These are phyloP conservation scores for Colletotrichum spaethianum DNA, from an alignment of 2,329 filamentous ascomycete species.

Conservation along the genomic window DNA sequence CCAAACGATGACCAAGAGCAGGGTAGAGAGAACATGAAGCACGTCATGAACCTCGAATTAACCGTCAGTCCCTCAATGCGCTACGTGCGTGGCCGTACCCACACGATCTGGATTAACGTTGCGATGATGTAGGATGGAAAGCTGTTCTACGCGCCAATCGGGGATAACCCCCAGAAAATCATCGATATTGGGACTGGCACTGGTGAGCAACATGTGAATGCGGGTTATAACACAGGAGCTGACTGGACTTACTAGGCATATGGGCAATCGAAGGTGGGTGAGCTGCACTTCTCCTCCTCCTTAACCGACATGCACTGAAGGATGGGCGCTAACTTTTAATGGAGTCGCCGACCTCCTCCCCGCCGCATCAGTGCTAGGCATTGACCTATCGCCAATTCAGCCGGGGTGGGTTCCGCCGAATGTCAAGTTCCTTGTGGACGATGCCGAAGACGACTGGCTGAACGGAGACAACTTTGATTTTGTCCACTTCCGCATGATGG, in stretches of 20 bases:
- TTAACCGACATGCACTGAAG: too few relatives aligned
- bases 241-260: too few relatives aligned
- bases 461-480: background rate
- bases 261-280: too few relatives aligned
- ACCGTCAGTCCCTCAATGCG: background rate
- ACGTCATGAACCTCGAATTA: background rate
- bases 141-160: slow-evolving; percentile 52
- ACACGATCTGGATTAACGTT: too few relatives aligned
- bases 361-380: slow-evolving; percentile 44
- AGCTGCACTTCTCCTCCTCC: too few relatives aligned
- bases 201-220: slow-evolving; percentile 52
- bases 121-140: slow-evolving; percentile 42
- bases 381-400: slow-evolving; percentile 46
- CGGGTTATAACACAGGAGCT: too few relatives aligned
- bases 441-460: slow-evolving; percentile 34
- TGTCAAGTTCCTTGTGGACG: slow-evolving; percentile 46
- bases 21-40: background rate
- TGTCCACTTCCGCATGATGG: too few relatives aligned
- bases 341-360: too few relatives aligned
- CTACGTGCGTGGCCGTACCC: too few relatives aligned
- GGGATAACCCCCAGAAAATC: slow-evolving; percentile 54
- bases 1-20: background rate
- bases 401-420: slow-evolving; percentile 42
- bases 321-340: too few relatives aligned
- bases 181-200: slow-evolving; percentile 60